These are phyloP conservation scores for Vitis cinerea DNA, from an alignment of 164 flowering plant species.

Conservation along the genomic window DNA sequence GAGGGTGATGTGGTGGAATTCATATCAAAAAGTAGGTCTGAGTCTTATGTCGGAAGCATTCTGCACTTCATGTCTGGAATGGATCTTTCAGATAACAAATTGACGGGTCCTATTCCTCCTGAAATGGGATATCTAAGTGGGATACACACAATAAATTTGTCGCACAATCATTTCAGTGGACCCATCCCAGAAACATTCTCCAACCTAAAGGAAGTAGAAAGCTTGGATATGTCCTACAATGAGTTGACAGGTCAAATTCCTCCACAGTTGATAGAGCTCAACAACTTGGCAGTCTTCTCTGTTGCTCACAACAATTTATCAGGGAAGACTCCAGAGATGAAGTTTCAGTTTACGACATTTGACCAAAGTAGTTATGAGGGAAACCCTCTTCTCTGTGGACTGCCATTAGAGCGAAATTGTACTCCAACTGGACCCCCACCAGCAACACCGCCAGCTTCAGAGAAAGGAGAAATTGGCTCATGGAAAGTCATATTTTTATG, in stretches of 20 bases:
- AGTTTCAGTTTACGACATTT: constrained; percentile 14
- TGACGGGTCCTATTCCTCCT: constrained; percentile 8
- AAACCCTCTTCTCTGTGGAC: constrained; percentile 1
- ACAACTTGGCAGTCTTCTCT: constrained; percentile 1
- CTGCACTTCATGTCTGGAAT: background rate
- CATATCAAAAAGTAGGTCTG: background rate
- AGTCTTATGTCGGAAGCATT: background rate
- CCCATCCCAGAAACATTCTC: constrained; percentile 9
- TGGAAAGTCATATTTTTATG: too few species aligned
- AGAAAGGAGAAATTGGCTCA: too few species aligned
- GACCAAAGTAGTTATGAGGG: constrained; percentile 9
- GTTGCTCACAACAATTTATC: constrained; percentile 19
- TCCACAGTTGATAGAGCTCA: background rate
- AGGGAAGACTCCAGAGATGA: constrained; percentile 9
- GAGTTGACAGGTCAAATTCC: constrained; percentile 10
- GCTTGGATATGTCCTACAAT: constrained; percentile 17
- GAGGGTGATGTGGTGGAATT: background rate
- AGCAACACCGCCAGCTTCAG: too few species aligned
- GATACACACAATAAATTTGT: background rate
- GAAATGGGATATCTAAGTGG: constrained; percentile 1
- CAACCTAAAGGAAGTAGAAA: constrained; percentile 8
- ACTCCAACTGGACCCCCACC: too few species aligned
- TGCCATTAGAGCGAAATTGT: background rate
- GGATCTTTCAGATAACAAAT: constrained; percentile 9
- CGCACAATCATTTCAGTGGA: background rate